These are phyloP conservation scores for Fagus crenata DNA, from an alignment of 306 rosid species.

Conservation along the genomic window DNA sequence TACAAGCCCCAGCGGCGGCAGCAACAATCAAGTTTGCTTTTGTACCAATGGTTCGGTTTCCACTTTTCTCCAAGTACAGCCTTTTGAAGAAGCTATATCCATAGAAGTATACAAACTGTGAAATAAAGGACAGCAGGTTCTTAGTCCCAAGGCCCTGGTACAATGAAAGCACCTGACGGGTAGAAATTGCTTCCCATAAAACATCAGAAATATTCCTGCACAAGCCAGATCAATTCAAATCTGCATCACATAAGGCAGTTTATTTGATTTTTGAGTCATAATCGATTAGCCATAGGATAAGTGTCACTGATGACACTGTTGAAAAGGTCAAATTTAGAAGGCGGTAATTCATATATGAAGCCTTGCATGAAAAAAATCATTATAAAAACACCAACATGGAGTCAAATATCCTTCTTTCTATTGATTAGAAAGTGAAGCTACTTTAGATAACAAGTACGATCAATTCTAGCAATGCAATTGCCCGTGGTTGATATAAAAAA, in stretches of 20 bases:
- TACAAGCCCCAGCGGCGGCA: slow-evolving; percentile 80
- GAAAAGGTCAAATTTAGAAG: neutral
- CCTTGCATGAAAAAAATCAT: neutral
- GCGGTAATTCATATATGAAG: neutral
- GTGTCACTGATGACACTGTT: neutral
- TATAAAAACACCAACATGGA: neutral
- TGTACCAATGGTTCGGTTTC: slow-evolving; percentile 71
- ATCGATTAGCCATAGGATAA: neutral
- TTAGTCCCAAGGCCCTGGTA: slow-evolving; percentile 95
- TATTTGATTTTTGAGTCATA: neutral
- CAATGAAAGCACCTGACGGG: slow-evolving; percentile 67
- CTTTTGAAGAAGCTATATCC: slow-evolving; percentile 88
- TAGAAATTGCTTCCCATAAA: slow-evolving; percentile 88
- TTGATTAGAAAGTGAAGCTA: neutral
- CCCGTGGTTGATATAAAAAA: neutral
- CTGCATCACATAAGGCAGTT: slow-evolving; percentile 3
- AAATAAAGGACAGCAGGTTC: slow-evolving; percentile 78
- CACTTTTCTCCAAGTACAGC: slow-evolving; percentile 70
- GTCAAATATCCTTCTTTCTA: neutral
- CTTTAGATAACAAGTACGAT: neutral
- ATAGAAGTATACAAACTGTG: slow-evolving; percentile 83
- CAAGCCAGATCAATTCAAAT: slow-evolving; percentile 19
- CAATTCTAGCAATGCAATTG: neutral
- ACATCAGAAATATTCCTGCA: slow-evolving; percentile 92
- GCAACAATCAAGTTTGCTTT: slow-evolving; percentile 81